Evolutionary conservation across 2,329 filamentous ascomycete genomes (phyloP), one percentile per base, ranked within the genome.

Genomic region (Alternaria infectoria): DNA sequence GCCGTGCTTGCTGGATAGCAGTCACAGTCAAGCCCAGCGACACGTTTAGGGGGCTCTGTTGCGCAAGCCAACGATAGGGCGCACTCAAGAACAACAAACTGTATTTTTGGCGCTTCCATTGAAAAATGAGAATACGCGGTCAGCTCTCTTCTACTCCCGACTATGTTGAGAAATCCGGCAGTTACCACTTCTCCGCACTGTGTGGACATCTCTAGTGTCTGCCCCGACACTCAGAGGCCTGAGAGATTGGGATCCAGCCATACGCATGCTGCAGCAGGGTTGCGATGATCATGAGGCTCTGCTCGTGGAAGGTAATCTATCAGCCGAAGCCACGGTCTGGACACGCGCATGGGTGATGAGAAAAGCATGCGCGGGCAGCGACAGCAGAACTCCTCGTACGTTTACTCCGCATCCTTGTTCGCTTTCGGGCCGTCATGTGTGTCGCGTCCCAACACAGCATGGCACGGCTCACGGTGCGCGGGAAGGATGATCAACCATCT

Each of bases 401-500:
- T 43, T 62, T 36, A 45, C 19, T 46, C 28, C 23, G 45, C 12
- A 63, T 57, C 58, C 62, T 49, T 62, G 62, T 40, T 57, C 23
- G 9, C 45, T 46, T 59, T 62, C 62, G 64, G 68, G 54, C 54
- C 59, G 59, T 54, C 17, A 26, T 44, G 26, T 45, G 49, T 57
- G 32, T 46, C 54, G 57, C 32, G 47, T 52, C 60, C 59, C 47
- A 61, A 60, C 40, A 52, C 40, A 58, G 61, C 45, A 69, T 62
- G 57, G 62, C 54, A 58, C 52, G 25, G 55, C 25, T 59, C 54
- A 56, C 57, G 54, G 64, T 55, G 64, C 45, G 61, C 69, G 69
- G 69, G 69, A 70, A 71, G 67, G 67, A 70, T 67, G 61, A 60
- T 62, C 60, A 65, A 69, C 62, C 69, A 68, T 51, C 32, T 58